Base-by-base conservation (phyloP, 371 early-diverging fungal genomes). In the Rhizopus sp. region DNA sequence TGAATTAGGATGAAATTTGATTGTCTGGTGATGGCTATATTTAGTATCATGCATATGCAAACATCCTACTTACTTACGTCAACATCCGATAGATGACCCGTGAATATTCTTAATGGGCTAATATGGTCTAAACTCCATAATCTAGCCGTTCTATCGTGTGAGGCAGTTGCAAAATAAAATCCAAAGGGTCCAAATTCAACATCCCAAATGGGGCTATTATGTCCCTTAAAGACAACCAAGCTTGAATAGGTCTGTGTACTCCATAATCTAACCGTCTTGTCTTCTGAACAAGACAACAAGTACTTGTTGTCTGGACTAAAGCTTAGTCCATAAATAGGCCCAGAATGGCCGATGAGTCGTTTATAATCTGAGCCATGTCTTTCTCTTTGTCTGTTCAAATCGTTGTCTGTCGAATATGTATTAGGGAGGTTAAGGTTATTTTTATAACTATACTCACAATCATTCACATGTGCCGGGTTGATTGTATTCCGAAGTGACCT, bases 161-260 rank as follows among this genome's bases (percentile, higher is more conserved):
- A 92, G 1, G 96, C 98, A 2, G 95, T 95, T 3, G 96, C 99
- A 82, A 99, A 99, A 73, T 99, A 99, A 63, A 89, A 88, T 17
- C 96, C 96, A 63, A 86, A 84, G 0, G 93, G 92, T 7, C 93
- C 88, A 69, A 97, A 90, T 52, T 92, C 88, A 0, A 97, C 90
- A 65, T 91, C 92, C 99, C 99, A 99, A 2, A 99, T 86, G 6
- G 99, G 99, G 68, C 95, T 95, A 69, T 93, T 95, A 78, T 99
- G 99, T 16, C 99, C 97, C 64, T 92, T 93, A 82, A 97, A 99
- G 39, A 88, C 84, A 16, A 92, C 99, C 4, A 99, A 66, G 62
- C 94, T 95, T 31, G 91, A 83, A 58, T 83, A 88, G 1, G 98
- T 92, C 49, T 94, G 95, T 44, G 94, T 80, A 68, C 92, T 93